Conservation (phyloP, 306 rosid genomes). For the Sicyos baderoa region DNA sequence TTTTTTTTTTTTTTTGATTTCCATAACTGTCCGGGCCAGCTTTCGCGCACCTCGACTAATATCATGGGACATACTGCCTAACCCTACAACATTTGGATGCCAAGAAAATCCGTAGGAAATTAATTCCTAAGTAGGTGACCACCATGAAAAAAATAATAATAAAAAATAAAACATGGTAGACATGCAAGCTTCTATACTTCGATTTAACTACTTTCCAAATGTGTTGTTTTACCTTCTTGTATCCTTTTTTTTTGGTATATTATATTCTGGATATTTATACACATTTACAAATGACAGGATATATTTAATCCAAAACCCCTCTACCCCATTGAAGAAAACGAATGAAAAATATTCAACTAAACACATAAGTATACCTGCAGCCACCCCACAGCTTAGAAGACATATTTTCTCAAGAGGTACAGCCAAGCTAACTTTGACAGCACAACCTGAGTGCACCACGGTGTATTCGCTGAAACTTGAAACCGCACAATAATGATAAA, state of each 20-base stretch:
- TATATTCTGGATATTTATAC: background rate
- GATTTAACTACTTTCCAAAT: background rate
- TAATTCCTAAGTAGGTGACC: no score
- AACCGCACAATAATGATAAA: slow-evolving; percentile 90
- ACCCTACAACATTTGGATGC: no score
- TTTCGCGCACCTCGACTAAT: no score
- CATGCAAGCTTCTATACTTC: background rate
- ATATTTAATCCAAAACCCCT: background rate
- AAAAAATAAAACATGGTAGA: no score
- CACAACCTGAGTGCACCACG: slow-evolving; percentile 93
- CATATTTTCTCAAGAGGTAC: slow-evolving; percentile 81
- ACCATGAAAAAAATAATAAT: no score
- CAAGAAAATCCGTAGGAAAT: no score
- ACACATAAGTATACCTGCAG: slow-evolving; percentile 52
- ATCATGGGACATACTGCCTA: no score
- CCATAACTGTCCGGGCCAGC: no score
- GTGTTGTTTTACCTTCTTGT: background rate
- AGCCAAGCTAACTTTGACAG: slow-evolving; percentile 56
- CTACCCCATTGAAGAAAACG: slow-evolving; percentile 11
- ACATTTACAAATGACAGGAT: background rate
- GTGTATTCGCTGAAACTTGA: slow-evolving; percentile 93
- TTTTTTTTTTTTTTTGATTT: no score
- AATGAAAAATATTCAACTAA: background rate
- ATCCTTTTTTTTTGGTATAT: background rate
- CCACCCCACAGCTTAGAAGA: slow-evolving; percentile 87